Base-by-base conservation (phyloP, 2,329 filamentous ascomycete genomes). In the Cadophora sp. region DNA sequence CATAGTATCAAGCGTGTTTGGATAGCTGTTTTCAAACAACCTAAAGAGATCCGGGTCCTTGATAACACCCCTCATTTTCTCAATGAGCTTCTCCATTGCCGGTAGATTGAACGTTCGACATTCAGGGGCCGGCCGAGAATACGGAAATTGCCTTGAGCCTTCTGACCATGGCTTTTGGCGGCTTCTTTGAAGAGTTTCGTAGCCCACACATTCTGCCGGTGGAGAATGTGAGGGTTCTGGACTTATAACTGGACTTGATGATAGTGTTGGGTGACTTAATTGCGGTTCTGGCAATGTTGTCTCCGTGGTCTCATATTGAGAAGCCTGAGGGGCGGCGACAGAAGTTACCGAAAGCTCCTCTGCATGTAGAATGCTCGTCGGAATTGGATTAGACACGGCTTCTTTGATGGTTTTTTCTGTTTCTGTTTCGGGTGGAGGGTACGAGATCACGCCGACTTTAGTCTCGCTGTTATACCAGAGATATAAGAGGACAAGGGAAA, bases 101-200 rank as follows among this genome's bases (percentile, higher is more conserved):
- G 89, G 85, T 4, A 92, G 91, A 69, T 86, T 86, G 81, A 96
- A 96, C 0, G 92, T 96, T 61, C 94, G 90, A 77, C 94, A 97
- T 74, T 87, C 84, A 58, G 85, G 81, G 2, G 85, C 83, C 1
- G 95, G 94, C 18, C 95, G 88, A 80, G 96, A 93, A 78, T 87
- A 96, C 1, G 93, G 91, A 11, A 97, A 87, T 68, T 87, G 82
- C 75, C 95, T 85, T 7, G 87, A 88, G 13, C 95, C 94, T 43
- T 69, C 69, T n/a, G 74, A 76, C 14, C 71, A 65, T 18, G 74
- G 74, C 18, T 64, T 47, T 59, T 74, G 66, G 41, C 65, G 72
- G 41, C 50, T 27, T 1, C 41, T 56, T 65, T 75, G 74, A 20
- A 75, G 65, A 13, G 62, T 22, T n/a, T 70, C 65, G 47, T 74